Percentiles rank a stretch among this genome's conserved stretches.
phyloP scores from a whole-genome alignment of 768 basidiomycete species.

The Termitomyces sp. region DNA sequence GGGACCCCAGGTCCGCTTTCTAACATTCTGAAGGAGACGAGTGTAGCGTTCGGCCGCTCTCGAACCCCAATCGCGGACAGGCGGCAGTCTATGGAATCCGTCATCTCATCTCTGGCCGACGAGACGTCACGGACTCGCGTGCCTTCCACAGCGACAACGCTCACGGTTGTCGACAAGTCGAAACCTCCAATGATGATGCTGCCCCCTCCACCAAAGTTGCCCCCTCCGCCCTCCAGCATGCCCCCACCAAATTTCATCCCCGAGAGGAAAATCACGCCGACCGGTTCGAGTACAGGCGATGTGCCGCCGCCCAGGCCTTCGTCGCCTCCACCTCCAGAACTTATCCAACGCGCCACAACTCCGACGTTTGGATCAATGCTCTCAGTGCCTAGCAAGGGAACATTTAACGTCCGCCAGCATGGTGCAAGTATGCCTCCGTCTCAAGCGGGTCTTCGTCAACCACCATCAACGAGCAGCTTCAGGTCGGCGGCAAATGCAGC shows the following conservation, averaged over 20 bases:
- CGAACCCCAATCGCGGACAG: constrained; percentile 56
- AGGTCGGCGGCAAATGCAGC: constrained; percentile 66
- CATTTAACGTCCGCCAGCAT: constrained; percentile 51
- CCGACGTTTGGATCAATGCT: constrained; percentile 71
- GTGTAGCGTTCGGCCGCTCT: constrained; percentile 45
- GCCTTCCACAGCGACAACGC: constrained; percentile 47
- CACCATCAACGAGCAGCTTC: constrained; percentile 81
- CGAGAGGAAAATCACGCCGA: constrained; percentile 52
- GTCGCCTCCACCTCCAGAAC: constrained; percentile 90
- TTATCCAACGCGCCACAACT: constrained; percentile 88
- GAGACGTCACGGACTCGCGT: constrained; percentile 50
- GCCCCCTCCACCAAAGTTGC: constrained; percentile 73
- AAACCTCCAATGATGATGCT: constrained; percentile 83
- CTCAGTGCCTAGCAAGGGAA: constrained; percentile 47
- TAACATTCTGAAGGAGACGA: constrained; percentile 47
- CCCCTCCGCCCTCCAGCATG: constrained; percentile 71
- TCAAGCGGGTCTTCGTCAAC: constrained; percentile 60
- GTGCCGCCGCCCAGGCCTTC: constrained; percentile 81
- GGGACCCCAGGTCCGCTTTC: constrained; percentile 27
- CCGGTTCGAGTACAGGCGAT: constrained; percentile 45
- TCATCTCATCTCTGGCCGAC: constrained; percentile 47
- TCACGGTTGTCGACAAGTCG: constrained; percentile 64
- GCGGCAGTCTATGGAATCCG: constrained; percentile 71
- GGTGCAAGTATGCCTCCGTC: constrained; percentile 78
- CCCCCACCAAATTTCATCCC: constrained; percentile 76